Percentiles rank a stretch among this genome's conserved stretches.
phyloP scores from a whole-genome alignment of 2,329 filamentous ascomycete species.

The Coleophoma crateriformis region DNA sequence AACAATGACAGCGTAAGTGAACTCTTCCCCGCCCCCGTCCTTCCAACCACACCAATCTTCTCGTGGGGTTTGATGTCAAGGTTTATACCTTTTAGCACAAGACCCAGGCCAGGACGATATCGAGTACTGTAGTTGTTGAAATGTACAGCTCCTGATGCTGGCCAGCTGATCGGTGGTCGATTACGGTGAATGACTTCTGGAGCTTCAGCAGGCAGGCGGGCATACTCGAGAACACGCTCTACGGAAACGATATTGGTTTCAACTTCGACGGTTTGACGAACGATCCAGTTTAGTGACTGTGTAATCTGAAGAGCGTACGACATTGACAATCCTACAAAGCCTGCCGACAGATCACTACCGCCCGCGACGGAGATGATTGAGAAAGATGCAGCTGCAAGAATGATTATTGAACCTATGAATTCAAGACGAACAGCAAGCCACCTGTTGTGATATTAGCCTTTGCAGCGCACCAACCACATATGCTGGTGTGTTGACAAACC shows the following conservation, averaged over 20 bases:
- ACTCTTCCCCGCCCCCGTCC: conserved; percentile 93
- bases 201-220: conserved; percentile 83
- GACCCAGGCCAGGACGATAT: conserved; percentile 82
- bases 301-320: conserved; percentile 97
- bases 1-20: conserved; percentile 90
- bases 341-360: conserved; percentile 58
- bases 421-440: conserved; percentile 95
- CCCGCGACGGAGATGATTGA: conserved; percentile 73
- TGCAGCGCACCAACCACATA: not conserved
- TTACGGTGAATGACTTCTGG: conserved; percentile 88
- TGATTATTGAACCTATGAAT: conserved; percentile 92
- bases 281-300: conserved; percentile 97
- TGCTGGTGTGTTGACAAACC: conserved; percentile 11
- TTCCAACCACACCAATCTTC: conserved; percentile 95
- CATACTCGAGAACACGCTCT: conserved; percentile 95
- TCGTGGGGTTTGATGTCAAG: conserved; percentile 92
- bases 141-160: conserved; percentile 77
- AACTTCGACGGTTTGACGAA: conserved; percentile 97
- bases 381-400: conserved; percentile 78
- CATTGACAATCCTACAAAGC: conserved; percentile 88
- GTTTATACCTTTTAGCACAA: conserved; percentile 89
- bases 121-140: conserved; percentile 94
- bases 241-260: conserved; percentile 99
- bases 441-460: conserved; percentile 44
- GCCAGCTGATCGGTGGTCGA: conserved; percentile 86